Evolutionary conservation across 2,329 filamentous ascomycete species (phyloP).

Genomic region (Cercospora sesami): DNA sequence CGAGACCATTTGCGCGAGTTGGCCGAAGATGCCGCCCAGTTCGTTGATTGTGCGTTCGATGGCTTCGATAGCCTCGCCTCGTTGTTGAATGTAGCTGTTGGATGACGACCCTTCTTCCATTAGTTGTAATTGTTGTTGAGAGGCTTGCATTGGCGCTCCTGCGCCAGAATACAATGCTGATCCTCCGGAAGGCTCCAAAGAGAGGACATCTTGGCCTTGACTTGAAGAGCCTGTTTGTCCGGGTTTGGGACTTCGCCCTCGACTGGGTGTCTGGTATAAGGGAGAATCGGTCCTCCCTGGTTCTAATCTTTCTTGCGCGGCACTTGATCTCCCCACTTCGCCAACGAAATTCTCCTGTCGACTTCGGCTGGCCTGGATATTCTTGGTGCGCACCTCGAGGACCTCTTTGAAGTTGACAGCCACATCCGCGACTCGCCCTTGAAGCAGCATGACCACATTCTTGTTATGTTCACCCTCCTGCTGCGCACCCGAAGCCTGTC

Average conservation of each 20-base stretch:
- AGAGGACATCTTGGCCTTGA: slow-evolving; percentile 40
- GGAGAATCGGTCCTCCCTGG: slow-evolving; percentile 56
- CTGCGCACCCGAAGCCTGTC: slow-evolving; percentile 43
- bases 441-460: slow-evolving; percentile 88
- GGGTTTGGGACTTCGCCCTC: slow-evolving; percentile 56
- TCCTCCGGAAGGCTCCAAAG: slow-evolving; percentile 52
- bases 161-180: slow-evolving; percentile 45
- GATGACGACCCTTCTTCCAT: slow-evolving; percentile 88
- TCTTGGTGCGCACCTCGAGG: slow-evolving; percentile 92
- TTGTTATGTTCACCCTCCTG: slow-evolving; percentile 98
- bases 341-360: slow-evolving; percentile 97
- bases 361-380: slow-evolving; percentile 90
- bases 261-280: slow-evolving; percentile 77
- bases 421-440: slow-evolving; percentile 89
- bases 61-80: slow-evolving; percentile 92
- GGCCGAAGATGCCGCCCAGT: slow-evolving; percentile 87
- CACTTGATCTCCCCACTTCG: slow-evolving; percentile 66
- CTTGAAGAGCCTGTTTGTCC: slow-evolving; percentile 38
- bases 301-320: slow-evolving; percentile 17
- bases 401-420: slow-evolving; percentile 97
- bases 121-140: slow-evolving; percentile 75
- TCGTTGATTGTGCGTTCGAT: slow-evolving; percentile 96
- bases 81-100: slow-evolving; percentile 88
- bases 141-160: slow-evolving; percentile 23
- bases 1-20: slow-evolving; percentile 93